These are phyloP conservation scores for Hypoxylon lienhwacheense DNA, from an alignment of 495 filamentous ascomycete species.

Conservation along the genomic window DNA sequence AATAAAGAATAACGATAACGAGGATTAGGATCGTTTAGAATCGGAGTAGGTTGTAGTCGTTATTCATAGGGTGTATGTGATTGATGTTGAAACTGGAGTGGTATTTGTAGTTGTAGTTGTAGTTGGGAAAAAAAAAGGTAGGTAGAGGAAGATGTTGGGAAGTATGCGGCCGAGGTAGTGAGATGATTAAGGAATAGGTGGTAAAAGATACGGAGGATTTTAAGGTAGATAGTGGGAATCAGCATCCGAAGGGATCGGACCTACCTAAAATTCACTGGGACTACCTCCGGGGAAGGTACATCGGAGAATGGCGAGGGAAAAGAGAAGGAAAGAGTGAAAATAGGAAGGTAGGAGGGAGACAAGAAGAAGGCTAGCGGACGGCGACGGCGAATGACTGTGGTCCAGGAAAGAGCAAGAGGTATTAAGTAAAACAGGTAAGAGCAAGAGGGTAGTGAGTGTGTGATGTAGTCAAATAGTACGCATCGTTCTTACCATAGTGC, in stretches of 20 bases:
- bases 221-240: background rate
- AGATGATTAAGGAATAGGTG: constrained; percentile 1
- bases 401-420: constrained; percentile 13
- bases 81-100: background rate
- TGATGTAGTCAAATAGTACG: constrained; percentile 17
- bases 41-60: constrained; percentile 2
- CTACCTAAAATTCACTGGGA: constrained; percentile 10
- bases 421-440: constrained; percentile 5
- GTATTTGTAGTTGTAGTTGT: background rate
- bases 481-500: constrained; percentile 14
- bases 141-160: background rate
- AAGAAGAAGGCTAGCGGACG: constrained; percentile 21
- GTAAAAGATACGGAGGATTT: background rate
- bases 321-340: background rate
- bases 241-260: constrained; percentile 13
- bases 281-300: constrained; percentile 12
- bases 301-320: background rate
- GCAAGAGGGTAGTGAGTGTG: background rate
- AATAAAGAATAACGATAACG: too few relatives aligned
- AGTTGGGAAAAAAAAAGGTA: background rate
- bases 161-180: background rate
- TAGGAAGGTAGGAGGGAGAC: constrained; percentile 20
- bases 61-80: background rate
- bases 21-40: too few relatives aligned
- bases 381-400: background rate